Evolutionary conservation across 2,329 filamentous ascomycete species (phyloP).

Genomic region (Colletotrichum scovillei): DNA sequence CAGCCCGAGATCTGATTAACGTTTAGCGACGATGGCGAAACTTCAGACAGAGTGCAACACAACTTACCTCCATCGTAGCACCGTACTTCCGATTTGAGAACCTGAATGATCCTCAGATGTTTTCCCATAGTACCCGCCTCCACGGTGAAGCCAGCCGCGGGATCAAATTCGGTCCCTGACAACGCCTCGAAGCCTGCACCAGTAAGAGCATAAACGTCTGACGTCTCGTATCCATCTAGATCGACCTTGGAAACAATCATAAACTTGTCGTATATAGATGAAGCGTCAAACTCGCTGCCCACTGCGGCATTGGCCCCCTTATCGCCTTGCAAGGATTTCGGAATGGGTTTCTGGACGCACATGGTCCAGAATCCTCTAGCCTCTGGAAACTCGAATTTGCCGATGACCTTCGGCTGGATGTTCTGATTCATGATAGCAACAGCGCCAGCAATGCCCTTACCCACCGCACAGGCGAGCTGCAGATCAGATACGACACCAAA

Average conservation of each 20-base stretch:
- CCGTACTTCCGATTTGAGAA: conserved; percentile 86
- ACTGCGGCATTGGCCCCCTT: conserved; percentile 62
- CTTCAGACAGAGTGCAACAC: conserved; percentile 17
- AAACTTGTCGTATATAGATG: conserved; percentile 78
- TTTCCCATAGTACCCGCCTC: conserved; percentile 87
- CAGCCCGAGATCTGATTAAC: conserved; percentile 77
- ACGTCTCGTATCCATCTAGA: conserved; percentile 77
- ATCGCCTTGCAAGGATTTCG: conserved; percentile 66
- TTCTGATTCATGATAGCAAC: conserved; percentile 82
- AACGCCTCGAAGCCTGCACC: conserved; percentile 79
- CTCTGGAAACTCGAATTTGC: conserved; percentile 77
- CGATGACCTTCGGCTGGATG: conserved; percentile 78
- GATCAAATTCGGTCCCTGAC: conserved; percentile 89
- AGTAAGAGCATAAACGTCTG: conserved; percentile 82
- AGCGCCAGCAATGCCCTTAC: conserved; percentile 73
- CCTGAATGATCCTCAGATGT: conserved; percentile 85
- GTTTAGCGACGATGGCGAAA: conserved; percentile 8
- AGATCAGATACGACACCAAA: conserved; percentile 65
- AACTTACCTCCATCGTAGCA: conserved; percentile 88
- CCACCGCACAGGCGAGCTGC: conserved; percentile 70
- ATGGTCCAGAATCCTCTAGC: conserved; percentile 86
- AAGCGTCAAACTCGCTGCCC: conserved; percentile 65
- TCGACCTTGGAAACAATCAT: conserved; percentile 84
- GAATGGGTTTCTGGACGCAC: conserved; percentile 73
- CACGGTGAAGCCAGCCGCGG: conserved; percentile 86